These are phyloP conservation scores for Hygrophorus pudorinus DNA, from an alignment of 768 basidiomycete species.

Conservation along the genomic window DNA sequence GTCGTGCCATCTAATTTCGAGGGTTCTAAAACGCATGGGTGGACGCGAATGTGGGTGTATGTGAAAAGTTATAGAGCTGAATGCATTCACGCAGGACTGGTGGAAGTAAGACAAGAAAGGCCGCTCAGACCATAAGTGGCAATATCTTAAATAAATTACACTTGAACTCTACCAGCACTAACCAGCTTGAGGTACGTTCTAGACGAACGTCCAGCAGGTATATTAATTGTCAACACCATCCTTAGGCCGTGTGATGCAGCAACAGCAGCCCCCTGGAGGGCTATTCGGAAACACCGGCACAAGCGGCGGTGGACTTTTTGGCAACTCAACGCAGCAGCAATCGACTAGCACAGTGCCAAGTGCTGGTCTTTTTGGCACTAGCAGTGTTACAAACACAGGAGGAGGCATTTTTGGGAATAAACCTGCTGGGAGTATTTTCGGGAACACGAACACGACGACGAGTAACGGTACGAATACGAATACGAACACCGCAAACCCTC, in stretches of 20 bases:
- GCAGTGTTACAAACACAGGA: constrained; percentile 6
- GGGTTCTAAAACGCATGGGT: constrained; percentile 75
- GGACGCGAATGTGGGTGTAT: constrained; percentile 1
- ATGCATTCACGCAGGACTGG: background rate
- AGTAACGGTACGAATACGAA: constrained; percentile 15
- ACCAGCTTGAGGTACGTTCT: no score
- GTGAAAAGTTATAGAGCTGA: background rate
- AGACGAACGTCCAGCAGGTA: no score
- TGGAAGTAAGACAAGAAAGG: background rate
- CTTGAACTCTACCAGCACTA: no score
- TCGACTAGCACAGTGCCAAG: constrained; percentile 1
- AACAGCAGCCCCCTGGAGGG: background rate
- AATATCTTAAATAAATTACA: background rate
- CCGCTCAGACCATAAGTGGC: background rate
- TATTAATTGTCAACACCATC: no score
- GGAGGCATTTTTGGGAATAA: constrained; percentile 17
- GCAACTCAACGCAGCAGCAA: no score
- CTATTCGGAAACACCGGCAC: constrained; percentile 1
- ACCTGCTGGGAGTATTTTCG: constrained; percentile 20
- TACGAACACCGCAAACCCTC: constrained; percentile 14
- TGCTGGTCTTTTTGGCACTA: constrained; percentile 10
- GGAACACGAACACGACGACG: constrained; percentile 21
- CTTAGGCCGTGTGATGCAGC: no score
- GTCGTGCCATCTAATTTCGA: constrained; percentile 97
- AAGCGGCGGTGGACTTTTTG: constrained; percentile 7